Evolutionary conservation across 2,329 filamentous ascomycete species (phyloP).

Genomic region (Penicillium verrucosum): DNA sequence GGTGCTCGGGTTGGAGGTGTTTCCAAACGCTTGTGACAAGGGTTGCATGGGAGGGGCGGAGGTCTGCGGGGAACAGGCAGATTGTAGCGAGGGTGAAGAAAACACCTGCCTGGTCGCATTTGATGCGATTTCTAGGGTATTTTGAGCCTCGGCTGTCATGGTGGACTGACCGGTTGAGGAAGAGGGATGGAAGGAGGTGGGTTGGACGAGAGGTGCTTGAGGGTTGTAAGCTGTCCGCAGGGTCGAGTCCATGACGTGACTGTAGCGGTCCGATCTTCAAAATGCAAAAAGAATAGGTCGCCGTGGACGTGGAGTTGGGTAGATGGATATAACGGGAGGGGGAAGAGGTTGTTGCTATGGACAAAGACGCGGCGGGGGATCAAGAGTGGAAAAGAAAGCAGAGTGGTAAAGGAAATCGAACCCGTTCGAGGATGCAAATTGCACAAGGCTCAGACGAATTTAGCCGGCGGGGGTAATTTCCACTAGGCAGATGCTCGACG

Average conservation of each 20-base stretch:
- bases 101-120: slow-evolving; percentile 14
- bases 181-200: slow-evolving; percentile 10
- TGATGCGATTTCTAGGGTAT: slow-evolving; percentile 12
- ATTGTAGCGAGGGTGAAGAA: slow-evolving; percentile 14
- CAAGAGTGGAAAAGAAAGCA: not conserved
- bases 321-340: not conserved
- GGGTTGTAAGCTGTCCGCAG: slow-evolving; percentile 15
- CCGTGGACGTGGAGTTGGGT: not conserved
- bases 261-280: not conserved
- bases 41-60: slow-evolving; percentile 16
- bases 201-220: slow-evolving; percentile 10
- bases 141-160: slow-evolving; percentile 9
- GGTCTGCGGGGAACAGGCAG: slow-evolving; percentile 11
- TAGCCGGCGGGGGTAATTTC: not conserved
- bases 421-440: slow-evolving; percentile 1
- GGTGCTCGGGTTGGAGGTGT: slow-evolving; percentile 3
- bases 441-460: not conserved
- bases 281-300: not conserved
- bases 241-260: slow-evolving; percentile 19
- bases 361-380: not conserved
- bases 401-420: slow-evolving; percentile 5
- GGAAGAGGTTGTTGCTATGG: not conserved
- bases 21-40: slow-evolving; percentile 12
- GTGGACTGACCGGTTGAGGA: slow-evolving; percentile 10
- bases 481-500: not conserved